phyloP scores from a whole-genome alignment of 352 stramenopile species.

The Phytophthora multivora region DNA sequence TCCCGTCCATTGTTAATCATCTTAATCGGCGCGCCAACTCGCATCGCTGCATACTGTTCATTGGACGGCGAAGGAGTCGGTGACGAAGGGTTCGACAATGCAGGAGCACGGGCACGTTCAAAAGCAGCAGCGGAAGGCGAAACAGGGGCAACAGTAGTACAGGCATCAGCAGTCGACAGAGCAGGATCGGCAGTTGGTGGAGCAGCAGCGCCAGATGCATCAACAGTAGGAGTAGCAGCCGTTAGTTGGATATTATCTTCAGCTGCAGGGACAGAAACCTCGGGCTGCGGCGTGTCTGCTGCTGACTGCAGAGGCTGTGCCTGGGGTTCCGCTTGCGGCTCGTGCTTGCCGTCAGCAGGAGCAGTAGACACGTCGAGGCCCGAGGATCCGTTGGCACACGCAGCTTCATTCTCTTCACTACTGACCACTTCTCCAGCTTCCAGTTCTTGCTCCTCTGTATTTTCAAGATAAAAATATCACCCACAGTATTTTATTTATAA shows the following conservation, averaged over 20 bases:
- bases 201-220: conserved; percentile 8
- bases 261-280: conserved; percentile 23
- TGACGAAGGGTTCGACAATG: conserved; percentile 25
- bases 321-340: conserved; percentile 25
- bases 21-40: conserved; percentile 15
- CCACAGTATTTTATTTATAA: neutral
- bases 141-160: conserved; percentile 12
- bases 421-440: conserved; percentile 69
- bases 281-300: conserved; percentile 21
- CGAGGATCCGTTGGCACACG: conserved; percentile 30
- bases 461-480: neutral
- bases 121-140: conserved; percentile 33
- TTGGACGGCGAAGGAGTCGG: conserved; percentile 18
- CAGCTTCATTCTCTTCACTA: conserved; percentile 40
- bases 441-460: conserved; percentile 53
- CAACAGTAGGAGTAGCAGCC: conserved; percentile 16
- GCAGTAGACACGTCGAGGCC: conserved; percentile 26
- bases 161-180: conserved; percentile 4
- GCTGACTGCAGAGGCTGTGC: conserved; percentile 14
- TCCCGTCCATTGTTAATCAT: conserved; percentile 39
- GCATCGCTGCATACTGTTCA: conserved; percentile 39
- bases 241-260: conserved; percentile 40
- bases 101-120: conserved; percentile 30
- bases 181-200: neutral
- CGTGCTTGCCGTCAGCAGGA: conserved; percentile 20